phyloP scores from a whole-genome alignment of 2,329 filamentous ascomycete genomes.

The Aspergillus neoniger region DNA sequence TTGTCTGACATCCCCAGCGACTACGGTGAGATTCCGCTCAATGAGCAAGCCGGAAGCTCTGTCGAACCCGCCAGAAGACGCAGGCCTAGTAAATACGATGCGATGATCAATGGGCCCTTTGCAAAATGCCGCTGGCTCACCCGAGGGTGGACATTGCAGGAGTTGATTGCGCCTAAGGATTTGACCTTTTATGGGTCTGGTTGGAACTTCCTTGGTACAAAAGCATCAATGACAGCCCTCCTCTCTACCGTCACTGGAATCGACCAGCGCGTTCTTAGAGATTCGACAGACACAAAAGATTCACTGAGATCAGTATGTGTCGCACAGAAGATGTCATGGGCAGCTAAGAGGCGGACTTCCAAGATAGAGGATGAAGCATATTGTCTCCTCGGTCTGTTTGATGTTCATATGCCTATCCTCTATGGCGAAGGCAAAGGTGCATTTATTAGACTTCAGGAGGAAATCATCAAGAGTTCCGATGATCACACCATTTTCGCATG shows the following conservation, averaged over 20 bases:
- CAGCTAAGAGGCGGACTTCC: conserved; percentile 24
- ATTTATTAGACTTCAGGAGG: background rate
- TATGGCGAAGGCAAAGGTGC: background rate
- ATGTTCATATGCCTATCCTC: background rate
- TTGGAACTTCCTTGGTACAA: background rate
- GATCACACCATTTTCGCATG: background rate
- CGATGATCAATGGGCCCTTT: background rate
- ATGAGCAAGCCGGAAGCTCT: background rate
- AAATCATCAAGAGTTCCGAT: background rate
- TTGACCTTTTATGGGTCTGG: conserved; percentile 9
- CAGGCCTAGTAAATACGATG: background rate
- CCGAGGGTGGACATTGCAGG: conserved; percentile 23
- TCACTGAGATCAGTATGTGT: conserved; percentile 3
- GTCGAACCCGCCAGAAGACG: background rate
- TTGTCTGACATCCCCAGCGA: conserved; percentile 13
- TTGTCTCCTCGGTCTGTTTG: conserved; percentile 16
- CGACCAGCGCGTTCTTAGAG: background rate
- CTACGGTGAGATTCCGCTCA: background rate
- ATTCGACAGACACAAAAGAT: background rate
- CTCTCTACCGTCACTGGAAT: background rate
- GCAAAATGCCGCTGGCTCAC: conserved; percentile 14
- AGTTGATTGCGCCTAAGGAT: conserved; percentile 13
- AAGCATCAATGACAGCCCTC: background rate
- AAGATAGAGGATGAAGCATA: conserved; percentile 31
- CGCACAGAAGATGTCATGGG: conserved; percentile 30